These are phyloP conservation scores for Paracamarosporium sp. DNA, from an alignment of 2,329 filamentous ascomycete genomes.

Conservation along the genomic window DNA sequence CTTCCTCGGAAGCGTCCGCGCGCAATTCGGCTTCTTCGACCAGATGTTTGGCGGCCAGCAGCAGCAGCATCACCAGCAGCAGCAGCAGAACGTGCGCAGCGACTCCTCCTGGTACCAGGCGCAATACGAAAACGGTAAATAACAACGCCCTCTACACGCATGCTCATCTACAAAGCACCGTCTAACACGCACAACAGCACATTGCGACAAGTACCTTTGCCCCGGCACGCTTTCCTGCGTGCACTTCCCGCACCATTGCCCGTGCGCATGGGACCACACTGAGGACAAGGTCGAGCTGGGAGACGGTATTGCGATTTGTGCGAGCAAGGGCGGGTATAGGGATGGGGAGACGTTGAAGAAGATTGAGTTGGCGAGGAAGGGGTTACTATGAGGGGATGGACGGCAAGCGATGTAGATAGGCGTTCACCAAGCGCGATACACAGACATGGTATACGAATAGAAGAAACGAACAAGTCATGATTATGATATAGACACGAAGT, in stretches of 20 bases:
- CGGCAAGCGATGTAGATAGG: background rate
- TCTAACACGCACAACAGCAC: slow-evolving; percentile 61
- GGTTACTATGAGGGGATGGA: slow-evolving; percentile 62
- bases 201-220: slow-evolving; percentile 92
- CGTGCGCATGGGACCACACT: slow-evolving; percentile 77
- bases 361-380: slow-evolving; percentile 81
- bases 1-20: slow-evolving; percentile 68
- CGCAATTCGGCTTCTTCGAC: slow-evolving; percentile 97
- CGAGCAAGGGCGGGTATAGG: slow-evolving; percentile 77
- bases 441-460: background rate
- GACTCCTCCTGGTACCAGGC: slow-evolving; percentile 82
- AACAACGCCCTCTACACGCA: background rate
- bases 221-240: slow-evolving; percentile 94
- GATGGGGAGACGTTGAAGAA: slow-evolving; percentile 75
- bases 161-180: slow-evolving; percentile 18
- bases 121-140: slow-evolving; percentile 70
- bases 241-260: slow-evolving; percentile 95
- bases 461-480: background rate
- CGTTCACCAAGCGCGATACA: background rate
- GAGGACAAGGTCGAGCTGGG: slow-evolving; percentile 73
- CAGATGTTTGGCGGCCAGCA: slow-evolving; percentile 84
- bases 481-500: background rate
- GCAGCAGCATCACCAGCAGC: slow-evolving; percentile 64
- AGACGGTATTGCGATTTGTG: slow-evolving; percentile 75
- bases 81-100: slow-evolving; percentile 80